Evolutionary conservation across 2,329 filamentous ascomycete genomes (phyloP).

Genomic region (Ceratocystis papillata): DNA sequence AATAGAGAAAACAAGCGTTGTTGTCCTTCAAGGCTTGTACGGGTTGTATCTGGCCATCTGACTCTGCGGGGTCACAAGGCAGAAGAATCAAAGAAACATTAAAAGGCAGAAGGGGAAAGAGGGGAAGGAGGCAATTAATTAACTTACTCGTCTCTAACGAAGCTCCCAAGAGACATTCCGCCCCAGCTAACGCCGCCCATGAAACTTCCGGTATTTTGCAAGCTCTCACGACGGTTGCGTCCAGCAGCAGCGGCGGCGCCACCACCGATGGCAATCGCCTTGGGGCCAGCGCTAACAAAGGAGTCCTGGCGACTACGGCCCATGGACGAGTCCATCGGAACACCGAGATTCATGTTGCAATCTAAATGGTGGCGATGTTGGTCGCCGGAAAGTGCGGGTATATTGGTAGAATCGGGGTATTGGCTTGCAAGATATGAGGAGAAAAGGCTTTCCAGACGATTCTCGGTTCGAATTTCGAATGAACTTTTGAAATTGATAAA

Average conservation of each 20-base stretch:
- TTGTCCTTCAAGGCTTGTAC: conserved; percentile 5
- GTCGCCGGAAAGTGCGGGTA: background rate
- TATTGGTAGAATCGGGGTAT: background rate
- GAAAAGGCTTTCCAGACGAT: background rate
- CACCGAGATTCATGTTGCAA: conserved; percentile 48
- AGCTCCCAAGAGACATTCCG: conserved; percentile 88
- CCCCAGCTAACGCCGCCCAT: conserved; percentile 93
- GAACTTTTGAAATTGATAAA: background rate
- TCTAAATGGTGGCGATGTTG: conserved; percentile 28
- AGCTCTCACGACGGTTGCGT: conserved; percentile 49
- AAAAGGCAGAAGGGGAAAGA: background rate
- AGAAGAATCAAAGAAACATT: conserved; percentile 15
- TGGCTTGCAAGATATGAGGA: background rate
- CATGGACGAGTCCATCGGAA: conserved; percentile 46
- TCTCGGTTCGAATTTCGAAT: background rate
- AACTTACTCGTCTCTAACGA: conserved; percentile 94
- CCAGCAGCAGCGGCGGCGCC: conserved; percentile 49
- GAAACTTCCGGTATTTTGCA: conserved; percentile 46
- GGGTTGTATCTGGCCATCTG: background rate
- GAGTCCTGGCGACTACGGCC: conserved; percentile 52
- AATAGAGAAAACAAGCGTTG: background rate
- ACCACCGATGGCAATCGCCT: conserved; percentile 57
- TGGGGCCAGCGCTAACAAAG: conserved; percentile 54
- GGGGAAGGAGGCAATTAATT: conserved; percentile 12
- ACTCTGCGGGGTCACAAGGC: background rate